Percentiles rank a stretch among this genome's conserved stretches.
Conservation (phyloP, 768 basidiomycete genomes). For the Agaricus subrufescens region DNA sequence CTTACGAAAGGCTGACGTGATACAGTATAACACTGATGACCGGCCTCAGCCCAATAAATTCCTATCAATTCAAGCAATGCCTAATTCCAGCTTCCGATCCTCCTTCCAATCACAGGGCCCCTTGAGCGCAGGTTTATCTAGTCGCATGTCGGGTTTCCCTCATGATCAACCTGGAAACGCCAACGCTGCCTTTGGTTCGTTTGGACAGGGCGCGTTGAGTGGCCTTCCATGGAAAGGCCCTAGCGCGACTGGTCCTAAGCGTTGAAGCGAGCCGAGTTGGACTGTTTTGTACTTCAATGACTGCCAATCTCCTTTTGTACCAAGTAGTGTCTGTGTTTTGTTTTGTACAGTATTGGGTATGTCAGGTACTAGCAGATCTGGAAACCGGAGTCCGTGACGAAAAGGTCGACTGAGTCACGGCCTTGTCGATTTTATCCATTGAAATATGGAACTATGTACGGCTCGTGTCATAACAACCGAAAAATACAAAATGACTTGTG, state of each 20-base stretch:
- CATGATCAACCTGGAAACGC: conserved; percentile 17
- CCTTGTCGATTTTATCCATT: no score
- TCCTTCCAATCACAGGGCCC: conserved; percentile 43
- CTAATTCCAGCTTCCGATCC: conserved; percentile 61
- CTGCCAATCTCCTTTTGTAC: background rate
- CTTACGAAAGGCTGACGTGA: background rate
- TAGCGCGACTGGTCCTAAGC: conserved; percentile 1
- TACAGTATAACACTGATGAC: conserved; percentile 84
- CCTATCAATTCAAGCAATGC: conserved; percentile 70
- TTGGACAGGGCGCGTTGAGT: conserved; percentile 21
- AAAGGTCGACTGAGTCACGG: no score
- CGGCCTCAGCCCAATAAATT: conserved; percentile 79
- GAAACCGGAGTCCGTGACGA: no score
- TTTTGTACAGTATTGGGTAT: background rate
- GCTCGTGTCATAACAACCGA: no score
- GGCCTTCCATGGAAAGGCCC: conserved; percentile 22
- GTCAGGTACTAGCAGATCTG: background rate
- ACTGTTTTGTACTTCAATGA: background rate
- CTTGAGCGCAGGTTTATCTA: conserved; percentile 19
- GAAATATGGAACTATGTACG: no score
- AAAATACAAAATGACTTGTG: no score
- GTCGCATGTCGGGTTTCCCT: conserved; percentile 14
- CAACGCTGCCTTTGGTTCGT: conserved; percentile 27
- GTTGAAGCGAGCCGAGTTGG: background rate
- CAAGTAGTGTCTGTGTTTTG: background rate